These are phyloP conservation scores for Diaporthe vexans DNA, from an alignment of 2,329 filamentous ascomycete genomes.

Conservation along the genomic window DNA sequence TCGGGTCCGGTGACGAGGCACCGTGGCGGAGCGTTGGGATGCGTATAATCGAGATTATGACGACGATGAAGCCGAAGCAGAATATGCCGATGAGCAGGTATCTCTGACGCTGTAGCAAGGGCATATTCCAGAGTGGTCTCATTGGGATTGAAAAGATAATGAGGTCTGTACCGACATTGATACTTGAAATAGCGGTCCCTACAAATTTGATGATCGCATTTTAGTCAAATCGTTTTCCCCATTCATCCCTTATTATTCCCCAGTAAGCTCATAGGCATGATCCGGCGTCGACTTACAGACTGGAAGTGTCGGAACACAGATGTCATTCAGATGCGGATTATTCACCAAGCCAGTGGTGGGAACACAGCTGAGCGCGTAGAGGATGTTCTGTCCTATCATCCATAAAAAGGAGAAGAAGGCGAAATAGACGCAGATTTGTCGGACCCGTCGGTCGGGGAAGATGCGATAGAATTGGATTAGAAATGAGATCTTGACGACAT, in stretches of 20 bases:
- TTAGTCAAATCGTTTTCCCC: background rate
- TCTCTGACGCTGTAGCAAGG: constrained; percentile 22
- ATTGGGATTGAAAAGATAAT: constrained; percentile 31
- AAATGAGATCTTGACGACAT: constrained; percentile 32
- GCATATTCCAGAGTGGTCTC: constrained; percentile 24
- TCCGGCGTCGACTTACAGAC: constrained; percentile 33
- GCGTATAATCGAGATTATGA: constrained; percentile 33
- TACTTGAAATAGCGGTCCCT: constrained; percentile 28
- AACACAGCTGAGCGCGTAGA: constrained; percentile 29
- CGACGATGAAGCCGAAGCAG: constrained; percentile 33
- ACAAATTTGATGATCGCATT: background rate
- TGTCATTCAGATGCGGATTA: background rate
- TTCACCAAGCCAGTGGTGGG: constrained; percentile 19
- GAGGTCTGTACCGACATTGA: constrained; percentile 24
- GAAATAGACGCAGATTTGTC: constrained; percentile 27
- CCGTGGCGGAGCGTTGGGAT: constrained; percentile 24
- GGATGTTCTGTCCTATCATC: constrained; percentile 31
- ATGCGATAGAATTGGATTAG: constrained; percentile 28
- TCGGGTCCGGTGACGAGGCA: constrained; percentile 13
- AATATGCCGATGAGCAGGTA: constrained; percentile 36
- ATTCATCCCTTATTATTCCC: too few species aligned
- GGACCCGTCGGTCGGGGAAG: constrained; percentile 3
- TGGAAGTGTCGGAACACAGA: constrained; percentile 14
- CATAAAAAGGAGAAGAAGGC: constrained; percentile 15
- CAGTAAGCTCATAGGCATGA: too few species aligned